Base-by-base conservation (phyloP, 2,329 filamentous ascomycete species). In the Xylaria sp. region DNA sequence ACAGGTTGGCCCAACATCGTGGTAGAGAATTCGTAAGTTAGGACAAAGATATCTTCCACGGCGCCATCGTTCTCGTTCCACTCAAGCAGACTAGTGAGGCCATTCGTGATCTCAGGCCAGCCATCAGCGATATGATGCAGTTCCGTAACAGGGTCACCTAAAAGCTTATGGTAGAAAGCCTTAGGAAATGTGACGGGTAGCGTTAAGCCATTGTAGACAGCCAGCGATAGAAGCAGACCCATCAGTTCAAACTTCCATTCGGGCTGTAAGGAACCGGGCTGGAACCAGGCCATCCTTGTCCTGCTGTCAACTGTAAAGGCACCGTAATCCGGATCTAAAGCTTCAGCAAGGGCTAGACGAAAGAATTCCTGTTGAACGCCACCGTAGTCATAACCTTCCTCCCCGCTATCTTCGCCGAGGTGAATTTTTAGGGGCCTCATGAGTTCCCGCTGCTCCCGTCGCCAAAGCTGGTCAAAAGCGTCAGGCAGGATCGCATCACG, bases 341-440 rank as follows among this genome's bases (percentile, higher is more conserved):
- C 91, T 71, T 96, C 89, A 0, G 87, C 86, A 68, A 97, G 88
- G 17, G 91, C 87, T 27, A 97, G 78, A 15, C 92, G 87, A 78
- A 99, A 98, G 74, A 97, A 98, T 66, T 99, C 95, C 73, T 97
- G 93, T 70, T 97, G 94, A 1, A 99, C 93, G 65, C 95, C 95
- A 43, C 95, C 95, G 49, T 94, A 92, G 74, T 99, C 95, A 33
- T 96, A 87, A 0, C 95, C 95, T 73, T 96, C 89, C 75, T 98
- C 95, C 29, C 92, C 92, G 54, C 83, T 82, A 33, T 92, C 88
- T 72, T 92, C 90, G 3, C 93, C 93, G 59, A 98, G 85, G 52
- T 92, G 89, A 8, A 99, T 89, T 71, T 97, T 97, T 33, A 99
- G 78, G 1, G 95, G 95, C 25, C 92, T 87, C 71, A 94, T 80